Evolutionary conservation across 495 filamentous ascomycete species (phyloP).

Genomic region (Aspergillus funiculosus): DNA sequence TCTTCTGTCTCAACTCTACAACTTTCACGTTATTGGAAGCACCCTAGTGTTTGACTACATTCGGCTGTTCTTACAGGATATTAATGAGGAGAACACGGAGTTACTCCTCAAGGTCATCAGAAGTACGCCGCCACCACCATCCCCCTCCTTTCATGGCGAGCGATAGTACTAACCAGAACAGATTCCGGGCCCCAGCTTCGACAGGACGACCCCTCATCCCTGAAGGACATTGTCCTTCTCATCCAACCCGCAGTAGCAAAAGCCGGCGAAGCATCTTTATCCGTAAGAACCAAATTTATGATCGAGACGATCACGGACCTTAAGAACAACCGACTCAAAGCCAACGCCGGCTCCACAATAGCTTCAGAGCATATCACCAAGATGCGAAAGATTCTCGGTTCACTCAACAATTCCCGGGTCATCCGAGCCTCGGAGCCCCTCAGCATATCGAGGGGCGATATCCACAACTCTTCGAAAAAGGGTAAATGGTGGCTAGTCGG

Average conservation of each 20-base stretch:
- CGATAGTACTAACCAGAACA: conserved; percentile 16
- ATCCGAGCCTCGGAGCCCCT: conserved; percentile 75
- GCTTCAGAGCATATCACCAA: conserved; percentile 69
- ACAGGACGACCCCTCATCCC: conserved; percentile 81
- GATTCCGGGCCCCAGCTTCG: conserved; percentile 74
- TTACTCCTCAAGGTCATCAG: conserved; percentile 79
- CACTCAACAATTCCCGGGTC: conserved; percentile 57
- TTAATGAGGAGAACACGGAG: conserved; percentile 89
- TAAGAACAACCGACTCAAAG: conserved; percentile 88
- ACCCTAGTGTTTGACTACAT: conserved; percentile 87
- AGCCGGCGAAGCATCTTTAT: conserved; percentile 62
- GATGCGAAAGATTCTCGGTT: conserved; percentile 77
- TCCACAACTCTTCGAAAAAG: conserved; percentile 72
- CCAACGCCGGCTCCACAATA: conserved; percentile 56
- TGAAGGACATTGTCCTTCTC: conserved; percentile 83
- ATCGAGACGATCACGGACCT: conserved; percentile 91
- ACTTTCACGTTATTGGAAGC: conserved; percentile 78
- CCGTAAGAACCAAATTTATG: conserved; percentile 94
- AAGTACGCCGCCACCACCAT: conserved; percentile 36
- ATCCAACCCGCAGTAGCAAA: conserved; percentile 66
- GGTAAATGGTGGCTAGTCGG: conserved; percentile 99
- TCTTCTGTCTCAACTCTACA: conserved; percentile 82
- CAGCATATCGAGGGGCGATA: conserved; percentile 71
- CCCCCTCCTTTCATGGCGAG: neutral
- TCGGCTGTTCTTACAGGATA: conserved; percentile 62